Conservation (phyloP, 129 eudicot genomes). For the Daucus carota region DNA sequence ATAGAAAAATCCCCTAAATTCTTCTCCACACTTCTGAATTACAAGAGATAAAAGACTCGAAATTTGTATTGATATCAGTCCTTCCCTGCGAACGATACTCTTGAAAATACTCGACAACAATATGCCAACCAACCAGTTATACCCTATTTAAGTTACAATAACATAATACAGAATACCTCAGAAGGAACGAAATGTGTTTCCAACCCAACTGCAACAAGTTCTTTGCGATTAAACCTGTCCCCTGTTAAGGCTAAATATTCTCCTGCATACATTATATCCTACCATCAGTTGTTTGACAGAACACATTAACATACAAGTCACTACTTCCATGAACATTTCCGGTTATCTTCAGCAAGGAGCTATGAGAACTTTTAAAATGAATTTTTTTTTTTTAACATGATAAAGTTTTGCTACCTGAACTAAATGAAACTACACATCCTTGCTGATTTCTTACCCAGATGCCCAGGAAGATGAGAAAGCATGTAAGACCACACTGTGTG, state of each 20-base stretch:
- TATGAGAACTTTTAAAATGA: not conserved
- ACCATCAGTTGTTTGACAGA: slow-evolving; percentile 6
- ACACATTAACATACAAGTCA: not conserved
- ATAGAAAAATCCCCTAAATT: no score
- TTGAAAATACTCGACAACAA: no score
- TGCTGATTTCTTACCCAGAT: slow-evolving; percentile 48
- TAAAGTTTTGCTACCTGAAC: not conserved
- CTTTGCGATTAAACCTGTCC: slow-evolving; percentile 71
- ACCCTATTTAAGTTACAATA: no score
- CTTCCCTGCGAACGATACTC: no score
- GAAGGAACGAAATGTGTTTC: slow-evolving; percentile 96
- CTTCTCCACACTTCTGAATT: no score
- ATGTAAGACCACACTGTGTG: slow-evolving; percentile 93
- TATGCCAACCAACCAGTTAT: no score
- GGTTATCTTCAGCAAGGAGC: not conserved
- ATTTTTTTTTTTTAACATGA: not conserved
- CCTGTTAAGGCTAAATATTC: slow-evolving; percentile 94
- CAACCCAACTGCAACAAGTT: slow-evolving; percentile 72
- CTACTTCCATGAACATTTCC: not conserved
- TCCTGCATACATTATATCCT: slow-evolving; percentile 35
- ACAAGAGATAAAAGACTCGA: no score
- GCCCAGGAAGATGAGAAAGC: slow-evolving; percentile 83
- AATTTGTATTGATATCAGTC: no score
- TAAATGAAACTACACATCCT: not conserved
- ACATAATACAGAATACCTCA: slow-evolving; percentile 73